These are phyloP conservation scores for Dryadomyces quercivorus DNA, from an alignment of 2,329 filamentous ascomycete genomes.

Conservation along the genomic window DNA sequence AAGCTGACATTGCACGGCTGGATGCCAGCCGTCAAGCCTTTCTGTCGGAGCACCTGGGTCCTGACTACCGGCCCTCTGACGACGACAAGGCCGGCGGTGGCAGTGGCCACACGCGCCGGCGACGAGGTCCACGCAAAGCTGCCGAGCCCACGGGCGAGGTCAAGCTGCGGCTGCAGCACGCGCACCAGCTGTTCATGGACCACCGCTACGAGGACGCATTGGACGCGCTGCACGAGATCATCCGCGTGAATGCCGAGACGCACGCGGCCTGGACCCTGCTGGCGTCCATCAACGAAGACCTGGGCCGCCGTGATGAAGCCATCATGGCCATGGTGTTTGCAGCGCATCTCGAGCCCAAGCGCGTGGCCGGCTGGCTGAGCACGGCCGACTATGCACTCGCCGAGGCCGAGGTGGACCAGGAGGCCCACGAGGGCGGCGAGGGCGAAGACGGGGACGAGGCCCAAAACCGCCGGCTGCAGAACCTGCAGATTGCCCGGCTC, in stretches of 20 bases:
- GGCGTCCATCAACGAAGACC: constrained; percentile 48
- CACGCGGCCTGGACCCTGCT: constrained; percentile 53
- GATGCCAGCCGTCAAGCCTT: constrained; percentile 23
- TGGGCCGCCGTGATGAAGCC: constrained; percentile 43
- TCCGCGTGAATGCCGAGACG: constrained; percentile 56
- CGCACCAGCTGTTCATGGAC: constrained; percentile 55
- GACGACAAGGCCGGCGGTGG: background rate
- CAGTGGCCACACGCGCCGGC: constrained; percentile 12
- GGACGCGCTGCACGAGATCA: constrained; percentile 47
- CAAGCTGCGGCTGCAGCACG: constrained; percentile 52
- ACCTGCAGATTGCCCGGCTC: constrained; percentile 41
- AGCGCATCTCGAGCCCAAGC: constrained; percentile 49
- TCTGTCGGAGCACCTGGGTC: constrained; percentile 17
- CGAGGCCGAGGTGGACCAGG: constrained; percentile 31
- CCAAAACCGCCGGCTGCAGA: constrained; percentile 20
- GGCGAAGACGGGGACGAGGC: constrained; percentile 21
- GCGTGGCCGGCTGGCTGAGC: constrained; percentile 45
- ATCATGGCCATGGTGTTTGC: constrained; percentile 49
- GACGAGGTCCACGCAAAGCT: constrained; percentile 41
- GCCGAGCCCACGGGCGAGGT: constrained; percentile 61
- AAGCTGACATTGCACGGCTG: constrained; percentile 25
- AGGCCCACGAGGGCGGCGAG: constrained; percentile 17
- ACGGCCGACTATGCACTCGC: constrained; percentile 46
- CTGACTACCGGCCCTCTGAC: constrained; percentile 5
- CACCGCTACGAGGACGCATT: constrained; percentile 48